Evolutionary conservation across 1,284 basidiomycete species (phyloP), one percentile per base, ranked within the genome.

Genomic region (Trichosporon ovoides): DNA sequence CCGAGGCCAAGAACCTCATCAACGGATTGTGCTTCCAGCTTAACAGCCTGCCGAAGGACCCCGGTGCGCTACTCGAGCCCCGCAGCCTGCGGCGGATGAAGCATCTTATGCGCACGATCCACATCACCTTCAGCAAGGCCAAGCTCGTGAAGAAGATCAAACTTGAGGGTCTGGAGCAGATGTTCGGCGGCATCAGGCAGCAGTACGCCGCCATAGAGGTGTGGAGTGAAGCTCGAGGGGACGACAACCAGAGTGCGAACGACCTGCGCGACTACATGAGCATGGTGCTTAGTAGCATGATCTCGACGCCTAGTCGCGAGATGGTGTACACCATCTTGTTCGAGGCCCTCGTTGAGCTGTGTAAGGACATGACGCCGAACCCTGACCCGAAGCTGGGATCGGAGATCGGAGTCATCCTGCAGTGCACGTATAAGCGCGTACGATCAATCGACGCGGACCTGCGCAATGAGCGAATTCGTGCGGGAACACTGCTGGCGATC

Each of bases 361-460:
- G 93, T 36, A 87, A 86, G 77, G 91, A 87, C 43, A 97, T 89
- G 85, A 22, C 77, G 80, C 43, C 63, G 3, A 33, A 60, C 24
- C 70, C 82, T 1, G 86, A 89, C 48, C 86, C 88, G 3, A 87
- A 88, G 66, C 86, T 89, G 67, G 85, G 91, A 1, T 91, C 89
- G 70, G 92, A 98, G 51, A 93, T 94, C 7, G 96, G 98, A 75
- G 82, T 99, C 33, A 89, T 98, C 31, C 81, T 98, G 68, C 98
- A 98, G 81, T 99, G 96, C 76, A 85, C 98, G 34, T 98, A 96
- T 96, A 98, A 98, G 79, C 81, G 98, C 55, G 93, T 93, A 10
- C 85, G 95, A 66, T 92, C 91, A 65, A 89, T 98, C 49, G 92
- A 93, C 14, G 88, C 92, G 66, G 91, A 95, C 73, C 81, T 99